Conservation (phyloP, 495 filamentous ascomycete genomes). For the Talaromyces borbonicus region DNA sequence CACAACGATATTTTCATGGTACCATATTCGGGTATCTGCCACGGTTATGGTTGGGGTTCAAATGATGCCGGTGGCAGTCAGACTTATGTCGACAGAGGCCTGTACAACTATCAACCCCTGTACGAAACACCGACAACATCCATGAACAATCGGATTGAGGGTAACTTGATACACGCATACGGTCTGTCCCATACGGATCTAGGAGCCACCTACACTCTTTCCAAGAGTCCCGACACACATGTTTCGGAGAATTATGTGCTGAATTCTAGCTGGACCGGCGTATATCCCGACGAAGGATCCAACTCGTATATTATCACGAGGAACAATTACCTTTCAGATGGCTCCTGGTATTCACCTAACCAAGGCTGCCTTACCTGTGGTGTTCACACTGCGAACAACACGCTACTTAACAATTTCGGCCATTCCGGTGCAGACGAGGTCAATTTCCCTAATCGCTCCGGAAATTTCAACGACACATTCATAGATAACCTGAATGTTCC, state of each 20-base stretch:
- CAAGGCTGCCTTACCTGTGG: neutral
- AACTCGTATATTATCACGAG: neutral
- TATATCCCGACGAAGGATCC: neutral
- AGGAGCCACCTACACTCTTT: neutral
- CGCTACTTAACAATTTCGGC: neutral
- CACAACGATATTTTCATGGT: neutral
- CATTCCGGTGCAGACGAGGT: neutral
- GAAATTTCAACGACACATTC: neutral
- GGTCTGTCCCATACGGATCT: neutral
- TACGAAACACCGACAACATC: neutral
- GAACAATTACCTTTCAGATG: neutral
- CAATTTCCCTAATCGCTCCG: neutral
- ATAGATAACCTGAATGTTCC: neutral
- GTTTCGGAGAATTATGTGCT: neutral
- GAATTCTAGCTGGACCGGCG: neutral
- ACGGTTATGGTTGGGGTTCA: neutral
- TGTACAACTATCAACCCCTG: neutral
- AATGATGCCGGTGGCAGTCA: neutral
- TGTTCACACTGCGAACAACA: neutral
- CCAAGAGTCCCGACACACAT: slow-evolving; percentile 1
- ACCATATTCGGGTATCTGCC: neutral
- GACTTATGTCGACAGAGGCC: neutral
- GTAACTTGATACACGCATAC: neutral
- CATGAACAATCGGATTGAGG: neutral
- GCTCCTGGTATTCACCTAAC: neutral